Percentiles rank a stretch among this genome's conserved stretches.
Evolutionary conservation across 148 eudicot genomes (phyloP).

Genomic region (Persicaria tinctoria): DNA sequence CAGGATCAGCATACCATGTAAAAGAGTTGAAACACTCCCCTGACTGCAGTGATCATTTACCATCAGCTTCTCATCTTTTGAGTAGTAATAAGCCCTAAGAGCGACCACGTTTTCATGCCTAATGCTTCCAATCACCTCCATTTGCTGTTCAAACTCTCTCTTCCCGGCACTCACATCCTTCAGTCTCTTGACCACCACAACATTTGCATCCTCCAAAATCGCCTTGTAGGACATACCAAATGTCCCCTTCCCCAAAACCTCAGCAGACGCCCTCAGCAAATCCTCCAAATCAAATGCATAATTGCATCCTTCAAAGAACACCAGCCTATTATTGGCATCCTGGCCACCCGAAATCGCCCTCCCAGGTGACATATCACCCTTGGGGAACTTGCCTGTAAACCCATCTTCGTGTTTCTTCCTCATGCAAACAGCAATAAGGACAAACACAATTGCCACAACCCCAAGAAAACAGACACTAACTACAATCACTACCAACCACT

Average conservation of each 20-base stretch:
- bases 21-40: constrained; percentile 69
- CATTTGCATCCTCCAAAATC: constrained; percentile 64
- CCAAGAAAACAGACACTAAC: constrained; percentile 41
- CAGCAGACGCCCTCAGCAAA: constrained; percentile 91
- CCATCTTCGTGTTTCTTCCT: constrained; percentile 39
- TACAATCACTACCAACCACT: constrained; percentile 43
- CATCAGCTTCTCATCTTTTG: constrained; percentile 90
- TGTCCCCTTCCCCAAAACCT: constrained; percentile 88
- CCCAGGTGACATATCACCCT: constrained; percentile 59
- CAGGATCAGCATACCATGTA: constrained; percentile 58
- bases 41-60: constrained; percentile 62
- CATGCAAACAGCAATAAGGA: constrained; percentile 39
- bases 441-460: constrained; percentile 39
- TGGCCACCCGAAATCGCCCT: constrained; percentile 50
- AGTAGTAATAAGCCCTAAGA: constrained; percentile 84
- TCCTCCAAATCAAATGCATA: constrained; percentile 93
- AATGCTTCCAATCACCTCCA: constrained; percentile 78
- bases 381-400: constrained; percentile 52
- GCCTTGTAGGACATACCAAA: constrained; percentile 91
- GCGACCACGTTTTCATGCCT: constrained; percentile 79
- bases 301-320: constrained; percentile 82
- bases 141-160: constrained; percentile 82
- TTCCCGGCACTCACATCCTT: constrained; percentile 81
- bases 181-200: constrained; percentile 88
- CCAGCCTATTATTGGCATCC: constrained; percentile 55